Evolutionary conservation across 805 yeast genomes (phyloP), one percentile per base, ranked within the genome.

Genomic region (Saccharomycopsis sp.): DNA sequence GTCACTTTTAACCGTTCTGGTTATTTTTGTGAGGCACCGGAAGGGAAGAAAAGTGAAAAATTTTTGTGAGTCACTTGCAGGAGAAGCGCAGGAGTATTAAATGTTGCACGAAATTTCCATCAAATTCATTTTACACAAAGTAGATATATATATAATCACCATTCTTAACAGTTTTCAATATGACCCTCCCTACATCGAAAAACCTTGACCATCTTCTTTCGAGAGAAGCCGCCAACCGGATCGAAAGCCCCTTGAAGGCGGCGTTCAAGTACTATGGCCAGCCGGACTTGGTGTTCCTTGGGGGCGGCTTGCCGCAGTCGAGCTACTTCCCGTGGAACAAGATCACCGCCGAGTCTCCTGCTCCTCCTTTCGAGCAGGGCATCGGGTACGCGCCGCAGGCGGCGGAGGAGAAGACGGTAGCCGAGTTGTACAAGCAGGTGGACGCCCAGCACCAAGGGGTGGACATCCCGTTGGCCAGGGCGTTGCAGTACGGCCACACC

Each of bases 251-350:
- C 10, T 71, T 89, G 62, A 89, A 92, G 64, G 64, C 75, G 30
- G 94, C 94, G 13, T 85, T 89, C 68, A 77, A 76, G 56, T 80
- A 82, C 65, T 80, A 67, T 55, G 65, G 67, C 32, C 70, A 74
- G 49, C 95, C 95, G 25, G 75, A 79, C 39, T 68, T 92, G 56
- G 77, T 86, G 42, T 88, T 87, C 57, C 72, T 89, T 42, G 97
- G 96, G 41, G 98, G 97, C 53, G 98, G 98, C 5, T 72, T 89
- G 52, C 98, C 98, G 10, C 65, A 85, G 58, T 66, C 95, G 19
- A 89, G 82, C 49, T 82, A 84, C 62, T 89, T 89, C 72, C 97
- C 98, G 33, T 85, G 89, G 72, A 85, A 87, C 53, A 73, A 76
- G 50, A 59, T 89, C 43, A 58, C 69, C 17, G 80, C 81, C 10